Percentiles rank a stretch among this genome's conserved stretches.
These are phyloP conservation scores for Mycocentrospora acerina DNA, from an alignment of 2,329 filamentous ascomycete species.

Conservation along the genomic window DNA sequence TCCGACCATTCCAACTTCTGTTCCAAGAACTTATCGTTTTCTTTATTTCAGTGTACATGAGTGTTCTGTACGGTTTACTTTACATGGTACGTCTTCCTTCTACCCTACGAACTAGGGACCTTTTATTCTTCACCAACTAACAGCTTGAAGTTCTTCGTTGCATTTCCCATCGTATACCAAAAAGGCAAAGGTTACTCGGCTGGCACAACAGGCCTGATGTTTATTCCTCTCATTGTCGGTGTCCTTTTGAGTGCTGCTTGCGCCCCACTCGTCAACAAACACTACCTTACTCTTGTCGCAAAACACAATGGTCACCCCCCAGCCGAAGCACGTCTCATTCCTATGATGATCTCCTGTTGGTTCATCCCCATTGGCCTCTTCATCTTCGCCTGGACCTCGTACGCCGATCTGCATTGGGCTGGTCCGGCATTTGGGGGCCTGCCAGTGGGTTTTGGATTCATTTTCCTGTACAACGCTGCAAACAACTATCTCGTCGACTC, in stretches of 20 bases:
- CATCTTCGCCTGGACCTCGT: conserved; percentile 71
- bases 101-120: conserved; percentile 65
- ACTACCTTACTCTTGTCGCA: conserved; percentile 67
- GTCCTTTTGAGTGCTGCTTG: conserved; percentile 68
- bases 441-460: conserved; percentile 74
- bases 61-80: conserved; percentile 71
- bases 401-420: conserved; percentile 65
- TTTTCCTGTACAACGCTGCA: conserved; percentile 75
- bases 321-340: conserved; percentile 75
- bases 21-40: conserved; percentile 84
- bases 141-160: conserved; percentile 55
- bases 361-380: conserved; percentile 68
- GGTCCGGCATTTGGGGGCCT: conserved; percentile 70
- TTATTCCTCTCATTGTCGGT: conserved; percentile 78
- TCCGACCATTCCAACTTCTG: conserved; percentile 82
- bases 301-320: conserved; percentile 72
- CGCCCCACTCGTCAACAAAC: conserved; percentile 74
- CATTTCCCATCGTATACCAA: conserved; percentile 67
- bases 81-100: conserved; percentile 58
- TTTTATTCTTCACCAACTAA: not conserved
- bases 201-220: conserved; percentile 78
- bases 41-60: conserved; percentile 83
- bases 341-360: conserved; percentile 61
- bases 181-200: conserved; percentile 76
- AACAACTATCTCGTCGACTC: conserved; percentile 61